These are phyloP conservation scores for Ammopiptanthus mongolicus DNA, from an alignment of 306 rosid genomes.

Conservation along the genomic window DNA sequence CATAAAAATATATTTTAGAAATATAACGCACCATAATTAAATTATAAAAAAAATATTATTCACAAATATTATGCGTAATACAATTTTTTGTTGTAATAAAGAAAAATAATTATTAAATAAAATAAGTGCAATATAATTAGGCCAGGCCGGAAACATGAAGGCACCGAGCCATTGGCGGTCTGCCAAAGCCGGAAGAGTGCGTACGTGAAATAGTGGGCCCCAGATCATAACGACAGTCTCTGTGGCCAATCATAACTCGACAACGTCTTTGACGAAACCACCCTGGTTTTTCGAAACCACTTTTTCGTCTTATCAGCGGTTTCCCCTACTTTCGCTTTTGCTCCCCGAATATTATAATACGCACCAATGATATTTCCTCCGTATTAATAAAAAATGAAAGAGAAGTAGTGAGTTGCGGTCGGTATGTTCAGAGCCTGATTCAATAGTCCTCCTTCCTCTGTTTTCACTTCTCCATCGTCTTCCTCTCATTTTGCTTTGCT, in stretches of 20 bases:
- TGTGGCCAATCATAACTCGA: slow-evolving; percentile 43
- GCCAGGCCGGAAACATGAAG: neutral
- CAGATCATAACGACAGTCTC: neutral
- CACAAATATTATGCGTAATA: too few species aligned
- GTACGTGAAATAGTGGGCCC: neutral
- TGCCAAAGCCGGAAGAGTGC: neutral
- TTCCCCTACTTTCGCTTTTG: neutral
- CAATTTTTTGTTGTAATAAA: too few species aligned
- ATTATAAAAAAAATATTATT: too few species aligned
- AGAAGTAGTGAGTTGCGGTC: neutral
- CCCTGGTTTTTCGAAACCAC: slow-evolving; percentile 38
- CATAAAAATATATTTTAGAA: too few species aligned
- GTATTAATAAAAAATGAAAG: neutral
- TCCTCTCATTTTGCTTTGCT: neutral
- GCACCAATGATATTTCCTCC: slow-evolving; percentile 2
- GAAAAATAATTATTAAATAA: too few species aligned
- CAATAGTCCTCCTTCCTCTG: neutral
- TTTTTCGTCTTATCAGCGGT: neutral
- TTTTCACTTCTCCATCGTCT: neutral
- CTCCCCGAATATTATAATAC: neutral
- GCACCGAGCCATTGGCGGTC: too few species aligned
- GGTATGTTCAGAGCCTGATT: neutral
- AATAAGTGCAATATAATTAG: too few species aligned
- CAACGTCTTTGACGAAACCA: slow-evolving; percentile 57
- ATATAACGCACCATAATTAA: too few species aligned